Conservation (phyloP, 352 stramenopile species). For the Pythium plurisporium region DNA sequence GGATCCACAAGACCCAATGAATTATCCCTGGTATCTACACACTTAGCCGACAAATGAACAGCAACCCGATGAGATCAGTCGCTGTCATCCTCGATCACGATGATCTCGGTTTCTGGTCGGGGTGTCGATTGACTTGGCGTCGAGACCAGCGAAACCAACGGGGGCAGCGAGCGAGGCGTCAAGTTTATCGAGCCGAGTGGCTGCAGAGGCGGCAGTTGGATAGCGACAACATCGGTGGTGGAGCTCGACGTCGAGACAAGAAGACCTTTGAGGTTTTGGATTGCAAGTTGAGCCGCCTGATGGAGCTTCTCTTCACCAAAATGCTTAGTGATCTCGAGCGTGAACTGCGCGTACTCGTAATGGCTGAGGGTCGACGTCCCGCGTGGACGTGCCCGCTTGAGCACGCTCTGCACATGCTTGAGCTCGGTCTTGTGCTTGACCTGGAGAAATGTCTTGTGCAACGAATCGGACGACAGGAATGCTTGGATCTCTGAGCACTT, state of each 20-base stretch:
- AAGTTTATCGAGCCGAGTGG: neutral
- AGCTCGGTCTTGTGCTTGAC: neutral
- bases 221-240: too few species aligned
- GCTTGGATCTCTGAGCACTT: neutral
- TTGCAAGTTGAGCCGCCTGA: too few species aligned
- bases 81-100: neutral
- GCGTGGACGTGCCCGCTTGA: neutral
- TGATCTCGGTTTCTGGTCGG: neutral
- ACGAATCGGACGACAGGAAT: neutral
- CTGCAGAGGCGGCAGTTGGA: too few species aligned
- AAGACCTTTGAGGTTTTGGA: neutral
- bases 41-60: too few species aligned
- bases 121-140: neutral
- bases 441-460: neutral
- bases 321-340: neutral
- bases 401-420: neutral
- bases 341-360: neutral
- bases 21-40: too few species aligned
- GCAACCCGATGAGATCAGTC: neutral
- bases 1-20: too few species aligned
- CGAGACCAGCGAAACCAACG: neutral
- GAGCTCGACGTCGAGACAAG: too few species aligned
- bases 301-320: neutral
- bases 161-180: neutral
- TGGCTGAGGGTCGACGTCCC: neutral